These are phyloP conservation scores for Flaveria ramosissima DNA, from an alignment of 129 eudicot species.

Conservation along the genomic window DNA sequence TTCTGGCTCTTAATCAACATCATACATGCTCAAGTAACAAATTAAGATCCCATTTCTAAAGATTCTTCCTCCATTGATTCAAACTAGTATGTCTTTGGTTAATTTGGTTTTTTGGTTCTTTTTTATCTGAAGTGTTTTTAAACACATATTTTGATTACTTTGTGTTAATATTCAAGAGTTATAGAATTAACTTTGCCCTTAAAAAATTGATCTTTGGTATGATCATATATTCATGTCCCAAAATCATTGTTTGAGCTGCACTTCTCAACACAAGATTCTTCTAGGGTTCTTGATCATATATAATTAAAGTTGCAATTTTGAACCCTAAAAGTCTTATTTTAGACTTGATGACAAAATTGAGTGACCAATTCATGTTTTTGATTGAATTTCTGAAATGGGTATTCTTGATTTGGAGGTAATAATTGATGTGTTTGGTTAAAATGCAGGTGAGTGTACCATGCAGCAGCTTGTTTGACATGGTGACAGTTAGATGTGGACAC, in stretches of 20 bases:
- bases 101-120: neutral
- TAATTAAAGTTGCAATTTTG: constrained; percentile 25
- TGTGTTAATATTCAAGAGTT: neutral
- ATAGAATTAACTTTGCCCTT: neutral
- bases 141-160: neutral
- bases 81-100: constrained; percentile 13
- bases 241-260: neutral
- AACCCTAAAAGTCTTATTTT: constrained; percentile 31
- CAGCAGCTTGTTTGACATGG: constrained; percentile 79
- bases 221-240: neutral
- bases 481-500: constrained; percentile 98
- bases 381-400: constrained; percentile 31
- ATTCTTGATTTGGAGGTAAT: constrained; percentile 33
- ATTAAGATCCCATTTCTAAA: constrained; percentile 18
- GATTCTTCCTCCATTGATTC: neutral
- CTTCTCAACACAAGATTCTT: constrained; percentile 16
- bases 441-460: constrained; percentile 97
- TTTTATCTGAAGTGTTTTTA: neutral
- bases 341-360: constrained; percentile 31
- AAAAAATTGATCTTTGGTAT: neutral
- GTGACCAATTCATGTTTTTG: constrained; percentile 15
- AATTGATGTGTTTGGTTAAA: constrained; percentile 30
- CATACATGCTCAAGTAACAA: constrained; percentile 17
- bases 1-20: constrained; percentile 26
- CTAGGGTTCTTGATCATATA: constrained; percentile 33